Conservation (phyloP, 768 basidiomycete species). For the Lentinula sp. region DNA sequence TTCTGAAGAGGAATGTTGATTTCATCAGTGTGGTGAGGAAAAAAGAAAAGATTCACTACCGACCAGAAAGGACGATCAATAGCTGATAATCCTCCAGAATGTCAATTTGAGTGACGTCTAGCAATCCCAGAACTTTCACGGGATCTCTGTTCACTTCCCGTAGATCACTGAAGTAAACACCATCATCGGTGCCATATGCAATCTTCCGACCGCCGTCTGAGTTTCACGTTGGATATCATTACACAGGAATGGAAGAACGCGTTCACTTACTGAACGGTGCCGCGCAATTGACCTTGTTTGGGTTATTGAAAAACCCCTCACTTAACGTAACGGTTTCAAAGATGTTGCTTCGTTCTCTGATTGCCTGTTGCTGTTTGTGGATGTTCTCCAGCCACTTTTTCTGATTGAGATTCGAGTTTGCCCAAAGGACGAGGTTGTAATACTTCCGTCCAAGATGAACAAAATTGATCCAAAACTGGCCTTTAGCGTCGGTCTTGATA, state of each 20-base stretch:
- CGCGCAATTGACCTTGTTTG: constrained; percentile 90
- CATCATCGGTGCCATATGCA: constrained; percentile 97
- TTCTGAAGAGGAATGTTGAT: constrained; percentile 40
- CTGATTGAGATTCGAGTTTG: constrained; percentile 74
- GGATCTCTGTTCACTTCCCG: constrained; percentile 74
- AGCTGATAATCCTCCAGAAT: constrained; percentile 95
- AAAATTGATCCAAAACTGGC: constrained; percentile 89
- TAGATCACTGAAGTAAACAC: constrained; percentile 91
- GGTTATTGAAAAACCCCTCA: constrained; percentile 82
- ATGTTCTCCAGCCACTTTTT: constrained; percentile 95
- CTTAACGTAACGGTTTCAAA: constrained; percentile 84
- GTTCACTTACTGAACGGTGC: constrained; percentile 76
- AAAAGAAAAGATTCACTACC: constrained; percentile 11
- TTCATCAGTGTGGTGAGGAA: not conserved
- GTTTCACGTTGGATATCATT: constrained; percentile 7
- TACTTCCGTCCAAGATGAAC: constrained; percentile 89
- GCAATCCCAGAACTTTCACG: constrained; percentile 80
- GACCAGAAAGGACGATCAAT: constrained; percentile 97
- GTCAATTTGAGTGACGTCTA: constrained; percentile 92
- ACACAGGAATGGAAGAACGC: constrained; percentile 3
- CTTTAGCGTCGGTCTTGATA: constrained; percentile 60
- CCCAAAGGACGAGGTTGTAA: constrained; percentile 90
- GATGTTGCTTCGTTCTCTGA: constrained; percentile 78
- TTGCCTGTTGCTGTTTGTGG: constrained; percentile 77
- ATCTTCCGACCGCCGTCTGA: constrained; percentile 77